Conservation (phyloP, 148 eudicot species). For the Vaccinium myrtillus region DNA sequence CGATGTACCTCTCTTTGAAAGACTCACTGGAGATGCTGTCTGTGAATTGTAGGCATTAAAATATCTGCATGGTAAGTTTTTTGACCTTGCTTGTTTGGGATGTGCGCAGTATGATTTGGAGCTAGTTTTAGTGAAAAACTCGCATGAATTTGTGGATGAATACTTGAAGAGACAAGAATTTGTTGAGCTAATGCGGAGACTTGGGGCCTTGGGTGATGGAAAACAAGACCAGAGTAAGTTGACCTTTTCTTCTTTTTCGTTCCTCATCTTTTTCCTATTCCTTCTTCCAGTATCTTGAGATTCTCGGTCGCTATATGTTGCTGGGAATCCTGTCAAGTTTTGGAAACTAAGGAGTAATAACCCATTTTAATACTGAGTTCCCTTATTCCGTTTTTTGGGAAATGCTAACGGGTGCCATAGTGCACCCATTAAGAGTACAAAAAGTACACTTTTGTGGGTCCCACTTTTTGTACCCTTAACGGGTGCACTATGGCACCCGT, state of each 20-base stretch:
- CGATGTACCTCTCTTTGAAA: neutral
- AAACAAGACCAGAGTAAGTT: conserved; percentile 76
- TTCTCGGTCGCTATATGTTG: neutral
- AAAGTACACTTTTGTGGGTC: too few species aligned
- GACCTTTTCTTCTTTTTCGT: neutral
- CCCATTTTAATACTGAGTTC: neutral
- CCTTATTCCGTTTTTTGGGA: neutral
- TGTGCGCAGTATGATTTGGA: conserved; percentile 78
- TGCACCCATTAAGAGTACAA: too few species aligned
- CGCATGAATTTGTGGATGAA: conserved; percentile 80
- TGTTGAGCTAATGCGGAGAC: conserved; percentile 85
- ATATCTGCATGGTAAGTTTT: neutral
- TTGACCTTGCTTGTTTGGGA: neutral
- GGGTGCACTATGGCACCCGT: too few species aligned
- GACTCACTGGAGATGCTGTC: neutral
- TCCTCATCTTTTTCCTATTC: neutral
- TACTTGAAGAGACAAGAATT: conserved; percentile 83
- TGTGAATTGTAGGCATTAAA: neutral
- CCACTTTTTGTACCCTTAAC: too few species aligned
- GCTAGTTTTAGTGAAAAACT: conserved; percentile 86
- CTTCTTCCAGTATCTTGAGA: neutral
- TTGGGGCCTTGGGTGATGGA: conserved; percentile 96
- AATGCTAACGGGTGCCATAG: too few species aligned
- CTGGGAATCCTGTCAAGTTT: neutral
- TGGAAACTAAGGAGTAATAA: neutral